Evolutionary conservation across 1,284 basidiomycete genomes (phyloP), one percentile per base, ranked within the genome.

Genomic region (Boletus albobrunnescens): DNA sequence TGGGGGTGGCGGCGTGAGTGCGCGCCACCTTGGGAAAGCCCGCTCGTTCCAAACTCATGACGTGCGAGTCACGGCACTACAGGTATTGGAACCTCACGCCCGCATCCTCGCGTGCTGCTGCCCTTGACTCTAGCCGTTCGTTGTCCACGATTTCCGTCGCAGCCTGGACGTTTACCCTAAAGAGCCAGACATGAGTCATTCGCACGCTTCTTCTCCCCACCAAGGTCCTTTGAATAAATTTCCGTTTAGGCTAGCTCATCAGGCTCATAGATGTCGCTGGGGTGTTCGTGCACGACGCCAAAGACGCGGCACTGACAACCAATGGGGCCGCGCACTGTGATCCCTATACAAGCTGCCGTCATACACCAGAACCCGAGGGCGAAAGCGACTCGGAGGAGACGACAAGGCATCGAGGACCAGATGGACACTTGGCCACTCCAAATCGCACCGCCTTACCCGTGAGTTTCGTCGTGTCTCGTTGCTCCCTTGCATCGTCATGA

Each of bases 321-420:
- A 40, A 35, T 26, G 24, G 17, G n/a, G n/a, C 39, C 11, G 41
- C 45, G 9, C 41, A 20, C n/a, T n/a, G n/a, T 35, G 41, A 50
- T 33, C 39, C 43, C 19, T 26, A 17, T 24, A 19, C 55, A 36
- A 46, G 19, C 48, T 26, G 23, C 13, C 33, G 26, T 20, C 39
- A 20, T 12, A 16, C 42, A 2, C 49, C 45, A 4, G 36, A 47
- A 17, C 23, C 42, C 40, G 52, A 51, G 19, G 50, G 45, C 30
- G 62, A 55, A 31, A 52, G 39, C 4, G 47, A 46, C 22, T 24
- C 17, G 2, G 56, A 52, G n/a, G 56, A 50, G 27, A 42, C 37
- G 17, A 13, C 40, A 10, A 17, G 7, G 27, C 27, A 24, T 14
- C 32, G 23, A 11, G 11, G 23, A 7, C 28, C 46, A 1, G 32